A percentile compares a stretch with the other conserved stretches of the same genome.
Evolutionary conservation across 73 alveolate species (phyloP).

Genomic region (Tetrahymena thermophila): DNA sequence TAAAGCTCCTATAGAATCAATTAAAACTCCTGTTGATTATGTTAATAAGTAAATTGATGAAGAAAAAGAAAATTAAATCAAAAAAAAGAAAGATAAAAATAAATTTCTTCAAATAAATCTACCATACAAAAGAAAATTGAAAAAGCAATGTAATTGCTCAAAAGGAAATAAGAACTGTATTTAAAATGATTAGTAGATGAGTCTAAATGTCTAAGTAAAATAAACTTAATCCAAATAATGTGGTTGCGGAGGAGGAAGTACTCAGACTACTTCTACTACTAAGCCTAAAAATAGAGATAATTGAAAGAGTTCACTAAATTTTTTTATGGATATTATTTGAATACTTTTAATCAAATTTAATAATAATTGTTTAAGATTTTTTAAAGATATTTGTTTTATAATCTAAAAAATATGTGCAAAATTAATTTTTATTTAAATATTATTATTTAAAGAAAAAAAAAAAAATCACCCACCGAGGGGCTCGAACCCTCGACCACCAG

Average conservation of each 20-base stretch:
- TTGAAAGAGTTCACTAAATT: not conserved
- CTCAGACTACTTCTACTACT: not conserved
- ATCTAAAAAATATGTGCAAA: too few relatives aligned
- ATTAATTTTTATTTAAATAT: too few relatives aligned
- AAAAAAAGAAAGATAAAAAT: not conserved
- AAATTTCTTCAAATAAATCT: not conserved
- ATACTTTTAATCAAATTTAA: too few relatives aligned
- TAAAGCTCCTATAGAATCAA: not conserved
- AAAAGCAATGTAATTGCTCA: not conserved
- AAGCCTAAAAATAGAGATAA: not conserved
- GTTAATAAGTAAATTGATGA: not conserved
- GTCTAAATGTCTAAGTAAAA: not conserved
- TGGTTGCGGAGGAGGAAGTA: not conserved
- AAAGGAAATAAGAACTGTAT: not conserved
- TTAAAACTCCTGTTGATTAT: not conserved
- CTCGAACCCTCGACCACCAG: constrained; percentile 8
- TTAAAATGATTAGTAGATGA: not conserved
- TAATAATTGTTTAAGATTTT: too few relatives aligned
- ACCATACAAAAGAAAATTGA: not conserved
- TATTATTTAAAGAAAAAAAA: not conserved
- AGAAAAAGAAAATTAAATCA: not conserved
- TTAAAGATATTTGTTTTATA: too few relatives aligned
- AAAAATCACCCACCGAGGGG: constrained; percentile 4
- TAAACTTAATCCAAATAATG: not conserved
- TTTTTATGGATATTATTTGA: too few relatives aligned